Conservation (phyloP, 768 basidiomycete species). For the Boletus rubescentipes region DNA sequence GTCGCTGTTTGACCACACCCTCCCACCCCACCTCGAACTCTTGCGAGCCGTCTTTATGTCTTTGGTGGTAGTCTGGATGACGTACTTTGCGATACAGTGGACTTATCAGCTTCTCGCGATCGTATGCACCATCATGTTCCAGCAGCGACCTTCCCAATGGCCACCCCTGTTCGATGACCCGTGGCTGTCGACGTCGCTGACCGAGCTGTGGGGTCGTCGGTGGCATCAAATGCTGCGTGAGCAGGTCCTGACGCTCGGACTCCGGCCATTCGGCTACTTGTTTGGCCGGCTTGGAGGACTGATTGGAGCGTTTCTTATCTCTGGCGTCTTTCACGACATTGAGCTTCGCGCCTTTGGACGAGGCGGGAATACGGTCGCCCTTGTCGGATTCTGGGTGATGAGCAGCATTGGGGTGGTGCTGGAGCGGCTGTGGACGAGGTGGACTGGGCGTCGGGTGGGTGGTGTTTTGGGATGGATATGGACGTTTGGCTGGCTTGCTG, state of each 20-base stretch:
- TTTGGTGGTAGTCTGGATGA: constrained; percentile 41
- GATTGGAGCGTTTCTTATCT: constrained; percentile 56
- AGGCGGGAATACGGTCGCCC: background rate
- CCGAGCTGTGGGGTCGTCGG: constrained; percentile 56
- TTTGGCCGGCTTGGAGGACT: constrained; percentile 50
- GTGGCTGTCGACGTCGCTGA: constrained; percentile 54
- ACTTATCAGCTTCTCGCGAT: constrained; percentile 43
- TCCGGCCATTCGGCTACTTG: constrained; percentile 41
- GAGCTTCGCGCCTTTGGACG: constrained; percentile 56
- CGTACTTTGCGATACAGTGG: constrained; percentile 47
- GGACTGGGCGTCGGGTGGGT: background rate
- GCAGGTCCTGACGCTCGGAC: constrained; percentile 48
- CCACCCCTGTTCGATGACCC: constrained; percentile 61
- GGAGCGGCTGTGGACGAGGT: background rate
- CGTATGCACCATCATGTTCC: constrained; percentile 43
- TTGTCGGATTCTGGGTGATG: background rate
- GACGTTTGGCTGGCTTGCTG: background rate
- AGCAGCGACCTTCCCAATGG: constrained; percentile 52
- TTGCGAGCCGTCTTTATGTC: constrained; percentile 43
- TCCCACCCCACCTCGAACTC: constrained; percentile 33
- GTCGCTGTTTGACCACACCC: constrained; percentile 36
- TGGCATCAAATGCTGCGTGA: constrained; percentile 71
- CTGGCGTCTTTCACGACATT: constrained; percentile 55
- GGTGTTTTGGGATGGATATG: background rate
- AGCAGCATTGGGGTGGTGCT: background rate